phyloP scores from a whole-genome alignment of 2,329 filamentous ascomycete genomes.

The Fusarium sororula region DNA sequence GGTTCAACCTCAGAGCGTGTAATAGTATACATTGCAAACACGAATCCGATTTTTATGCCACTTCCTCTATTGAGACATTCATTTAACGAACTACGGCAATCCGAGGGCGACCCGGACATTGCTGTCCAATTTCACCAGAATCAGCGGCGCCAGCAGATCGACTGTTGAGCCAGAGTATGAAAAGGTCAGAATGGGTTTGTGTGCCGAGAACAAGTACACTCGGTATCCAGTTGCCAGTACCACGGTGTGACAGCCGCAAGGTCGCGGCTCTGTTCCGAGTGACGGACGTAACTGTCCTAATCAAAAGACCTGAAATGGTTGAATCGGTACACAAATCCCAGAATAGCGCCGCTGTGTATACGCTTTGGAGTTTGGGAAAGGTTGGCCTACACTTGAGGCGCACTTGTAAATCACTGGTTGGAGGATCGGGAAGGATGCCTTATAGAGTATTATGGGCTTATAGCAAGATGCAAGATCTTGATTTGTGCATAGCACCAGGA shows the following conservation, averaged over 20 bases:
- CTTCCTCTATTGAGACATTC: constrained; percentile 31
- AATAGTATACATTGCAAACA: constrained; percentile 35
- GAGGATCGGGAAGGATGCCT: constrained; percentile 19
- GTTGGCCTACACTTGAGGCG: constrained; percentile 25
- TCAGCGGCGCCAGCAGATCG: constrained; percentile 30
- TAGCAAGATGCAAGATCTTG: constrained; percentile 37
- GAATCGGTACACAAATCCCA: constrained; percentile 31
- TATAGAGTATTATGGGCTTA: constrained; percentile 32
- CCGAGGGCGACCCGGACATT: constrained; percentile 39
- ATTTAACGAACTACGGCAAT: constrained; percentile 33
- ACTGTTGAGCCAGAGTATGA: constrained; percentile 24
- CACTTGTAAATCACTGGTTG: constrained; percentile 32
- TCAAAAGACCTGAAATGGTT: constrained; percentile 43
- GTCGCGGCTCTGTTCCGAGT: constrained; percentile 37
- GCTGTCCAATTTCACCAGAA: constrained; percentile 26
- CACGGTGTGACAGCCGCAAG: constrained; percentile 46
- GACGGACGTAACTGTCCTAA: constrained; percentile 43
- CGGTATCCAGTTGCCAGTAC: constrained; percentile 33
- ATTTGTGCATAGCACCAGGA: constrained; percentile 28
- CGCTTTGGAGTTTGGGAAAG: constrained; percentile 31
- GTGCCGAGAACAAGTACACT: constrained; percentile 29
- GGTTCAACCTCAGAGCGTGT: constrained; percentile 67
- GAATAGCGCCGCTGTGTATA: constrained; percentile 26
- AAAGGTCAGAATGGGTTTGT: constrained; percentile 26
- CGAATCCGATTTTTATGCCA: constrained; percentile 33